A percentile compares a stretch with the other conserved stretches of the same genome.
Conservation (phyloP, 768 basidiomycete species). For the Coprinopsis marcescibilis region DNA sequence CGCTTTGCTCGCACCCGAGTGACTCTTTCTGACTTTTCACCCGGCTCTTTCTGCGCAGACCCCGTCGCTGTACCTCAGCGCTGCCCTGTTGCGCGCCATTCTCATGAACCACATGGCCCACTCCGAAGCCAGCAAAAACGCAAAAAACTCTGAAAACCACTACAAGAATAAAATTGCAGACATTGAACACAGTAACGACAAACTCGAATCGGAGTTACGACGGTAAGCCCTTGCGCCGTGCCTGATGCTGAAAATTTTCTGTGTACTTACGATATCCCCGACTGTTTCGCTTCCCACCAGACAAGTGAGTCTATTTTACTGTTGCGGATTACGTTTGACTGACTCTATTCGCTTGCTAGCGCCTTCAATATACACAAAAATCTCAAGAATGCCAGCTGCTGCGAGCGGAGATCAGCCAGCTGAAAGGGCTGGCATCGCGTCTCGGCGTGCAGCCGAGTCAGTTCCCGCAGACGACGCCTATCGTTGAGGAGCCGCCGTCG, state of each 20-base stretch:
- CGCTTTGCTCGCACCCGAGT: slow-evolving; percentile 17
- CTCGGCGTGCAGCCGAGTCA: slow-evolving; percentile 29
- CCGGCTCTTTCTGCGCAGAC: slow-evolving; percentile 38
- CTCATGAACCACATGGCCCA: slow-evolving; percentile 78
- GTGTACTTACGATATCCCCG: slow-evolving; percentile 12
- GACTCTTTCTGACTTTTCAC: slow-evolving; percentile 11
- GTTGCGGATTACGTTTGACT: slow-evolving; percentile 11
- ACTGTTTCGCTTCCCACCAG: slow-evolving; percentile 26
- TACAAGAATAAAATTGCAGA: slow-evolving; percentile 65
- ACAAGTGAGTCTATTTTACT: slow-evolving; percentile 47
- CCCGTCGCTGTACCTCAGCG: slow-evolving; percentile 68
- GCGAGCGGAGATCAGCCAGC: slow-evolving; percentile 57
- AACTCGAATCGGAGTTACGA: slow-evolving; percentile 66
- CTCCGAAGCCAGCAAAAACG: slow-evolving; percentile 65
- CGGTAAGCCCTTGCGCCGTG: slow-evolving; percentile 48
- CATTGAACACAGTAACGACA: slow-evolving; percentile 48
- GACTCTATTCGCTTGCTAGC: slow-evolving; percentile 32
- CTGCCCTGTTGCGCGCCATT: slow-evolving; percentile 75
- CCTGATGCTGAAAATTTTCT: slow-evolving; percentile 13
- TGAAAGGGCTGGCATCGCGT: slow-evolving; percentile 42
- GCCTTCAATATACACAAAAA: slow-evolving; percentile 58
- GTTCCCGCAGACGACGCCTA: slow-evolving; percentile 30
- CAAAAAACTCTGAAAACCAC: slow-evolving; percentile 55
- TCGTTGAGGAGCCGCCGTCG: slow-evolving; percentile 31
- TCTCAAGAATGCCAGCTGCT: slow-evolving; percentile 66